phyloP scores from a whole-genome alignment of 768 basidiomycete genomes.

The Russula abietina region DNA sequence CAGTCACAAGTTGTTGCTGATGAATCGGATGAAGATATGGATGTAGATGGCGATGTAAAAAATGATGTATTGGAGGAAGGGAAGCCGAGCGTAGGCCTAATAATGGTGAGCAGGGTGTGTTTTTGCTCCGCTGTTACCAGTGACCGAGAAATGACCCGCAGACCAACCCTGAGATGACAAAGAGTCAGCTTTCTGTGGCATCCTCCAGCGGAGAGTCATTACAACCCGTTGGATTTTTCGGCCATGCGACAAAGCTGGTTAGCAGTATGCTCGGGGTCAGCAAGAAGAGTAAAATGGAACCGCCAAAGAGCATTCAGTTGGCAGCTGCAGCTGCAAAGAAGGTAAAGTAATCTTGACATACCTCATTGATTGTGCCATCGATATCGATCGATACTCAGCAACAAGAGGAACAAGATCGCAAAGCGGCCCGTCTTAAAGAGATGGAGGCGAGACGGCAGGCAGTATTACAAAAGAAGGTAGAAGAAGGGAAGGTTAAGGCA shows the following conservation, averaged over 20 bases:
- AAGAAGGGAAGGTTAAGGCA: conserved; percentile 61
- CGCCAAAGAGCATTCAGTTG: conserved; percentile 71
- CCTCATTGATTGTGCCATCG: neutral
- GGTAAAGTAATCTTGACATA: conserved; percentile 40
- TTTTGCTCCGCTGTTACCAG: neutral
- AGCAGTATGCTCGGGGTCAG: conserved; percentile 55
- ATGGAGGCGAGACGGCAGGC: conserved; percentile 78
- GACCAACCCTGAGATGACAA: conserved; percentile 27
- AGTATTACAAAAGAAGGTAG: conserved; percentile 65
- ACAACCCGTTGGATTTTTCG: conserved; percentile 53
- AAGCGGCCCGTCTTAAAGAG: conserved; percentile 63
- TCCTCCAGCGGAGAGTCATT: conserved; percentile 35
- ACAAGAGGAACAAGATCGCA: conserved; percentile 83
- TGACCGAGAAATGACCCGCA: neutral
- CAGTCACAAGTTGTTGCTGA: conserved; percentile 15
- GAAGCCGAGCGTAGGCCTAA: conserved; percentile 36
- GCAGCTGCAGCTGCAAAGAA: conserved; percentile 84
- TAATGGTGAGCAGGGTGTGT: conserved; percentile 37
- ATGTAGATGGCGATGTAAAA: conserved; percentile 35
- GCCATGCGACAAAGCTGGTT: conserved; percentile 64
- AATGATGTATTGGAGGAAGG: conserved; percentile 39
- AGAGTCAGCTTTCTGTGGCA: conserved; percentile 52
- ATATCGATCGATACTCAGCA: conserved; percentile 46
- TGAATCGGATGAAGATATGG: conserved; percentile 32
- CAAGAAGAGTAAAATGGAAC: conserved; percentile 67